phyloP scores from a whole-genome alignment of 441 rosid species.

The Pelargonium australe region DNA sequence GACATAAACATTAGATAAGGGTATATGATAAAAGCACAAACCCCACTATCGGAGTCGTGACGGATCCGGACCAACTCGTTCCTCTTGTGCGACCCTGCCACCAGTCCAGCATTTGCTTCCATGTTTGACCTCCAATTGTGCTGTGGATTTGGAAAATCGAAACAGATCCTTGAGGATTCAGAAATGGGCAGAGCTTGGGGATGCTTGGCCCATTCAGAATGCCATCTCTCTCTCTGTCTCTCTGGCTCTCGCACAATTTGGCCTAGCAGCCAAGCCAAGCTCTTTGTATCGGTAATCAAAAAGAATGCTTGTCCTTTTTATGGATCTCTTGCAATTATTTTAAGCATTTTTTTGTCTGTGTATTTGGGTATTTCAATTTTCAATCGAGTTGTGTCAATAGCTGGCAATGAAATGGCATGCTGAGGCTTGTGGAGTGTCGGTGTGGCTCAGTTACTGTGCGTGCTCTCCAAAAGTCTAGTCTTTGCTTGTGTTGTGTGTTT shows the following conservation, averaged over 20 bases:
- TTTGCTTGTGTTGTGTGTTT: no score
- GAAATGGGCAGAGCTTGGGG: neutral
- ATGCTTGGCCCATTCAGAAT: neutral
- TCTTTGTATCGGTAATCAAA: neutral
- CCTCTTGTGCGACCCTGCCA: constrained; percentile 96
- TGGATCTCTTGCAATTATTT: neutral
- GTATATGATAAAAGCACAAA: neutral
- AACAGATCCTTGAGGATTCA: constrained; percentile 1
- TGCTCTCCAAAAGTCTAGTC: no score
- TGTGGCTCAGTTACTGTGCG: no score
- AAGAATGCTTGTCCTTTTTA: neutral
- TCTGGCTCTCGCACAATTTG: no score
- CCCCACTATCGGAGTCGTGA: constrained; percentile 71
- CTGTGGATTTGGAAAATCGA: neutral
- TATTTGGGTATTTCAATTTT: no score
- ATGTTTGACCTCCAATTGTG: neutral
- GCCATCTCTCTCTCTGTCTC: neutral
- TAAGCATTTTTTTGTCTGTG: no score
- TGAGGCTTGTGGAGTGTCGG: no score
- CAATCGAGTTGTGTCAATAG: no score
- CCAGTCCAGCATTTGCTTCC: constrained; percentile 30
- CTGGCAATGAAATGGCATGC: no score
- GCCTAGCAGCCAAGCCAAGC: neutral
- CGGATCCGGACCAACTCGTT: constrained; percentile 93
- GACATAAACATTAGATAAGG: neutral